Evolutionary conservation across 2,329 filamentous ascomycete genomes (phyloP).

Genomic region (Claviceps sp.): DNA sequence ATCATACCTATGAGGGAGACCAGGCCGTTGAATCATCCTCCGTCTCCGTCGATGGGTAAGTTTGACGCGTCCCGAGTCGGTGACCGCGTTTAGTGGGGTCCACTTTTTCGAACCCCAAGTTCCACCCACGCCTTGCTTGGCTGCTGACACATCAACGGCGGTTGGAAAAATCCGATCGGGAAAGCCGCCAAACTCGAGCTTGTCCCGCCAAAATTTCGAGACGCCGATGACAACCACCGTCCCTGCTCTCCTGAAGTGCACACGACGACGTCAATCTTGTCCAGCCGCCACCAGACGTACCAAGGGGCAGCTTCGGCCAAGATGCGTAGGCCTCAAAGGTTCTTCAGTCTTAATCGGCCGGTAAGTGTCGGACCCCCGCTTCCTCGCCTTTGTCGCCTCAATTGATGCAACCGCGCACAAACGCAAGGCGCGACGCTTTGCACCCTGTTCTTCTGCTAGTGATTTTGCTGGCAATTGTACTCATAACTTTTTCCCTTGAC

Average conservation of each 20-base stretch:
- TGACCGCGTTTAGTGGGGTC: constrained; percentile 16
- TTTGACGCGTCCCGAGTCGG: constrained; percentile 4
- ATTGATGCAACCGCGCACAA: neutral
- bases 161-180: constrained; percentile 17
- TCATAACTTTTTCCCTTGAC: constrained; percentile 2
- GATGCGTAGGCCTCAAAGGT: constrained; percentile 45
- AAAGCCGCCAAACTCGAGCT: constrained; percentile 9
- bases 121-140: neutral
- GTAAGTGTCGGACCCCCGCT: constrained; percentile 30
- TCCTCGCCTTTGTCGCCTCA: neutral
- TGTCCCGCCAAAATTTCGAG: constrained; percentile 19
- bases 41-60: neutral
- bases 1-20: too few relatives aligned
- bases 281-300: constrained; percentile 4
- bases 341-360: constrained; percentile 52
- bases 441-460: neutral
- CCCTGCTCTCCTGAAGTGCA: constrained; percentile 3
- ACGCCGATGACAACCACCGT: neutral
- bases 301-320: constrained; percentile 20
- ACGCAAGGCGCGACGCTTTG: neutral
- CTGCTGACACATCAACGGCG: constrained; percentile 1
- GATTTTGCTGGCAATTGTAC: neutral
- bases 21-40: neutral
- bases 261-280: constrained; percentile 2
- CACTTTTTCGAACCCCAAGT: constrained; percentile 5